A percentile compares a stretch with the other conserved stretches of the same genome.
phyloP scores from a whole-genome alignment of 768 basidiomycete species.

The Pholiota microspora region DNA sequence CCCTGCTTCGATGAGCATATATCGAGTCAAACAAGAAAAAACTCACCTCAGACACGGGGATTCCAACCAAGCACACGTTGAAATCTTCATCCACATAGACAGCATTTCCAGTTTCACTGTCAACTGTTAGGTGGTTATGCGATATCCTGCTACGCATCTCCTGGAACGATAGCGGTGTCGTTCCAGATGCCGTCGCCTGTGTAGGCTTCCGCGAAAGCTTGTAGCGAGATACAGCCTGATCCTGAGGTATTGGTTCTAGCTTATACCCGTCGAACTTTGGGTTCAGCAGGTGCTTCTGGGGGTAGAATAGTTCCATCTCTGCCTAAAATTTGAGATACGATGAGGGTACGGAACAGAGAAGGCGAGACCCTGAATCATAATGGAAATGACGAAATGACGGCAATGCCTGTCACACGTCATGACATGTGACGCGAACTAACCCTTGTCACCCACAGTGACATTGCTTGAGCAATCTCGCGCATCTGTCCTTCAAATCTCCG shows the following conservation, averaged over 20 bases:
- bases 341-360: not conserved
- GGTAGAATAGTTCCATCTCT: constrained; percentile 36
- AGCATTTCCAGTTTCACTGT: constrained; percentile 42
- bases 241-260: constrained; percentile 59
- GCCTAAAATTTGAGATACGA: not conserved
- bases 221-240: constrained; percentile 50
- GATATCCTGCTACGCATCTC: constrained; percentile 84
- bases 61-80: constrained; percentile 55
- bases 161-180: constrained; percentile 65
- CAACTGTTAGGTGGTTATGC: constrained; percentile 74
- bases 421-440: not conserved
- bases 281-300: constrained; percentile 60
- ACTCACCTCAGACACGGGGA: constrained; percentile 52
- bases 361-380: too few species aligned
- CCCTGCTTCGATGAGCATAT: constrained; percentile 42
- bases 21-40: not conserved
- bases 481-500: constrained; percentile 1
- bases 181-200: constrained; percentile 61
- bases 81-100: constrained; percentile 69
- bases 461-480: not conserved
- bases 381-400: not conserved
- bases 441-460: too few species aligned
- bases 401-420: not conserved
- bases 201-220: constrained; percentile 53
- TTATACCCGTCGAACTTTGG: constrained; percentile 87